phyloP scores from a whole-genome alignment of 495 filamentous ascomycete genomes.

The Aspergillus kassunensis region DNA sequence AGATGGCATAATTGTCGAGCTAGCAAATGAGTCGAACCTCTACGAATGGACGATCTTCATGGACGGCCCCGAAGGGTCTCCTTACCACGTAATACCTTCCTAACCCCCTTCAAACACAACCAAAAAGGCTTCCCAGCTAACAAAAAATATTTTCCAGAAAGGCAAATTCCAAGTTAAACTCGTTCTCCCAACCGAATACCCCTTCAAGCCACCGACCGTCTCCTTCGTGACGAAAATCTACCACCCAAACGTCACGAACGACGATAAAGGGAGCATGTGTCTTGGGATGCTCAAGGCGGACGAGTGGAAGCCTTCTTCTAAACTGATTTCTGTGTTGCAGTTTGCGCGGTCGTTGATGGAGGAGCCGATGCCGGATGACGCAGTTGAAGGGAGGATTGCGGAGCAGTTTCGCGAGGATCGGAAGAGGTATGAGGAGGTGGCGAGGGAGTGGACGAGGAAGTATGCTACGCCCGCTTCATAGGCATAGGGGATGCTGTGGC shows the following conservation, averaged over 20 bases:
- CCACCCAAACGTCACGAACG: constrained; percentile 97
- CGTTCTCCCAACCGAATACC: constrained; percentile 78
- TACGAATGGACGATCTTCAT: constrained; percentile 80
- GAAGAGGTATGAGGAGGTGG: constrained; percentile 76
- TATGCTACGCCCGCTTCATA: constrained; percentile 57
- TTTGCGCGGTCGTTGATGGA: constrained; percentile 72
- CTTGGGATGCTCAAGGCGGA: constrained; percentile 81
- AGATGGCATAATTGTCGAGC: constrained; percentile 57
- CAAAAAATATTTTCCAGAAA: constrained; percentile 40
- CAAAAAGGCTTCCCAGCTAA: not conserved
- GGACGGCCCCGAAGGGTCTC: constrained; percentile 65
- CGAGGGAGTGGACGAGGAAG: constrained; percentile 71
- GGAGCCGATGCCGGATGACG: constrained; percentile 93
- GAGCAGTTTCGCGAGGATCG: constrained; percentile 75
- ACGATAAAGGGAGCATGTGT: constrained; percentile 88
- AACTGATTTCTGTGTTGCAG: constrained; percentile 71
- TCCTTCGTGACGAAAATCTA: constrained; percentile 94
- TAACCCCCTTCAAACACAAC: not conserved
- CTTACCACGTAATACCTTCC: constrained; percentile 58
- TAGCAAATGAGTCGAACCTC: constrained; percentile 69
- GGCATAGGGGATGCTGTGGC: not conserved
- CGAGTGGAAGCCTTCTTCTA: constrained; percentile 90
- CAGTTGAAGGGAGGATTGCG: constrained; percentile 82
- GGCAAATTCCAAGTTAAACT: constrained; percentile 77
- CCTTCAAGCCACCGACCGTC: constrained; percentile 87